Evolutionary conservation across 768 basidiomycete genomes (phyloP), one percentile per base, ranked within the genome.

Genomic region (Tricholoma flavovirens): DNA sequence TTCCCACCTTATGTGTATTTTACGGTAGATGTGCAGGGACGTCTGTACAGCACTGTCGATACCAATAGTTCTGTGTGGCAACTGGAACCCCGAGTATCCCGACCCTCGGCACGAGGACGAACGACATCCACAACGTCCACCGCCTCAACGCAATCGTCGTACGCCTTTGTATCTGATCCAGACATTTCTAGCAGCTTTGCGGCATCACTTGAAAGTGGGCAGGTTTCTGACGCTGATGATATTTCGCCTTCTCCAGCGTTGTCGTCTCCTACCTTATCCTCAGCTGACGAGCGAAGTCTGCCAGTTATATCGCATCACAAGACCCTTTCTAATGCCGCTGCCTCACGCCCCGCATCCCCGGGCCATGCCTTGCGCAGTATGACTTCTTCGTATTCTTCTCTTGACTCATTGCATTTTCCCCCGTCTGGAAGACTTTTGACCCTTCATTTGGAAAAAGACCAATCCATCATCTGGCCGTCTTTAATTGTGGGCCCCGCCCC

Each of bases 161-260:
- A 84, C 62, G 89, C 90, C 4, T 78, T 90, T 55, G 77, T 92
- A 8, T 90, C 90, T n/a, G 90, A 92, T 62, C 83, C 83, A 2
- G 90, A 92, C 60, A 86, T 91, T 51, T 89, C 89, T 4, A 90
- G 88, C 70, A 88, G 86, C 66, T 90, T 91, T 60, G 87, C 88
- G 1, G 88, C 87, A 5, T 91, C 89, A 26, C 77, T 91, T 3
- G 90, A 89, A 65, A 87, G 86, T 60, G 84, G 76, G 12, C 84
- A 83, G 24, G 77, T 79, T 10, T 90, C 90, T 21, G 90, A 92
- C 57, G 75, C 76, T 12, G 90, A 91, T 54, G 88, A 90, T 58
- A 67, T 73, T 38, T 74, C 73, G 10, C 66, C 81, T 2, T 85
- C 87, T 10, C 80, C 87, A 0, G 82, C 76, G 0, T 65, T 83